Base-by-base conservation (phyloP, 139 green algal species). In the Gonium pectorale region DNA sequence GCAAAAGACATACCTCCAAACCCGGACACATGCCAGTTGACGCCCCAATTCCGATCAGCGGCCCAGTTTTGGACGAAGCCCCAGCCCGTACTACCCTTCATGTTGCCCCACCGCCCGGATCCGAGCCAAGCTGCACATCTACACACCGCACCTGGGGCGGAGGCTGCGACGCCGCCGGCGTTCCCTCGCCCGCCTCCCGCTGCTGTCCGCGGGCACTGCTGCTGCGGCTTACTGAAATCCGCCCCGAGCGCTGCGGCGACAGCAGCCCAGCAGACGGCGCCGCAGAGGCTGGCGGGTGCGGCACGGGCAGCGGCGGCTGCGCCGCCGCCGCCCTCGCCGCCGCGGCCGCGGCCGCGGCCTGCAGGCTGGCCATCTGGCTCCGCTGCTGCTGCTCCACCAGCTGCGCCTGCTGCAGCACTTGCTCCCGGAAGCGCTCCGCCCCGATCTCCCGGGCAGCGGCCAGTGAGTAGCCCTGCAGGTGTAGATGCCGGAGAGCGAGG, bases 391-490 rank as follows among this genome's bases (percentile, higher is more conserved):
- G 27, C 24, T 44, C n/a, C 69, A 17, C n/a, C 46, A 11, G 44
- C 46, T 63, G 38, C 43, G 13, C 13, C 70, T 79, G 70, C 17
- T 66, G 31, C 24, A 41, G 31, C n/a, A 27, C 54, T 24, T 80
- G 72, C 31, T 80, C 33, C 35, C 67, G 33, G 59, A 49, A 72
- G 40, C 41, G 15, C 17, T n/a, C 0, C 22, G 17, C 27, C 35
- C 78, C 62, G 22, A 71, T 22, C 31, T 54, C 22, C 2, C 63
- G 78, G 0, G 78, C 62, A 1, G 40, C 33, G 13, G n/a, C 13
- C 33, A 75, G 78, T 1, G 62, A 59, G 44, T 75, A 67, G 43
- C 62, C 78, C 78, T 75, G 78, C 5, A 40, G 49, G 11, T 22
- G n/a, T 37, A 56, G 26, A 3, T 11, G 67, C 3, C 22, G 26